phyloP scores from a whole-genome alignment of 768 basidiomycete species.

The Tylopilus balloui region DNA sequence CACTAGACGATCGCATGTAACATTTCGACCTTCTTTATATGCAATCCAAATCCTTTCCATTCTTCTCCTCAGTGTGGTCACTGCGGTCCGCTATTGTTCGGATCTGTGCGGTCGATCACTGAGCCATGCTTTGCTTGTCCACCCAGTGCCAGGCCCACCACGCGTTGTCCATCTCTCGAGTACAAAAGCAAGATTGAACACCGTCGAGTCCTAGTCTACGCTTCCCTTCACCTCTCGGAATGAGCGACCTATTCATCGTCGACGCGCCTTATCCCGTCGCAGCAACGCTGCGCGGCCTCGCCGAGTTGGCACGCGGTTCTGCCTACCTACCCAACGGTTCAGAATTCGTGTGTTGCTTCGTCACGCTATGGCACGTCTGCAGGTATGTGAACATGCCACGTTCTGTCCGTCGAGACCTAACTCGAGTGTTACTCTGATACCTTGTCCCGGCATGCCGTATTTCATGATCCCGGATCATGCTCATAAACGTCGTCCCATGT shows the following conservation, averaged over 20 bases:
- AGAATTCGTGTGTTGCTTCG: slow-evolving; percentile 67
- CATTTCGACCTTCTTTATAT: slow-evolving; percentile 14
- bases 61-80: neutral
- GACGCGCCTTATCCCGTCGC: neutral
- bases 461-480: too few relatives aligned
- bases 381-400: slow-evolving; percentile 44
- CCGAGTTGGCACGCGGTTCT: too few relatives aligned
- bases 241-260: neutral
- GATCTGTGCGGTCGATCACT: neutral
- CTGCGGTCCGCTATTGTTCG: neutral
- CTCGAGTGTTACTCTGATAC: too few relatives aligned
- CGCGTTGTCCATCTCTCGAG: neutral
- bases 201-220: neutral
- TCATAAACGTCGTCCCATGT: too few relatives aligned
- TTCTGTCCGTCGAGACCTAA: too few relatives aligned
- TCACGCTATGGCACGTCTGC: slow-evolving; percentile 80
- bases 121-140: neutral
- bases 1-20: slow-evolving; percentile 13
- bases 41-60: neutral
- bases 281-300: neutral
- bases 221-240: neutral
- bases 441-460: too few relatives aligned
- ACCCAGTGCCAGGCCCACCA: neutral
- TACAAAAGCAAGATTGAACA: slow-evolving; percentile 7
- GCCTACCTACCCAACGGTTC: slow-evolving; percentile 39